These are phyloP conservation scores for Plasmodium berghei DNA, from an alignment of 169 alveolate species.

Conservation along the genomic window DNA sequence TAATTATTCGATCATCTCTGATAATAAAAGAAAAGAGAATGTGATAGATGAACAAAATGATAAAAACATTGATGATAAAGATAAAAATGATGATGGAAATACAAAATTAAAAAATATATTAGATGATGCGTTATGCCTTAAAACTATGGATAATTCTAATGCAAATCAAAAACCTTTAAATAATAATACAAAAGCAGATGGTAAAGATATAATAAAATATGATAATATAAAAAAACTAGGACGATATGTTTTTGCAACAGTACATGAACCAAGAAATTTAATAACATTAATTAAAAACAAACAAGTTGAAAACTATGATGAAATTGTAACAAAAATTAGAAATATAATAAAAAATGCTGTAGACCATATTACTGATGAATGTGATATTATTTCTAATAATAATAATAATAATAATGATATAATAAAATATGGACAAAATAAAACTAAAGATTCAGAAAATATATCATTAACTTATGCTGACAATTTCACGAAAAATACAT, in stretches of 20 bases:
- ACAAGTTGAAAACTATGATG: slow-evolving; percentile 33
- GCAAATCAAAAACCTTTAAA: not conserved
- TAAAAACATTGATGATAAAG: not conserved
- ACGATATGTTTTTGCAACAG: slow-evolving; percentile 64
- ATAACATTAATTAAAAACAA: slow-evolving; percentile 41
- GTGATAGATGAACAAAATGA: slow-evolving; percentile 2
- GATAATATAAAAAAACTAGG: slow-evolving; percentile 57
- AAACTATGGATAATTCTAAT: not conserved
- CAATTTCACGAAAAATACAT: not conserved
- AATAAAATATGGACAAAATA: not conserved
- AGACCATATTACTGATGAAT: not conserved
- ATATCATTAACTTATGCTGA: not conserved
- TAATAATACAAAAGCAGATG: not conserved
- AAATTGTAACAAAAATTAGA: slow-evolving; percentile 31
- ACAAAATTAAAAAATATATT: not conserved
- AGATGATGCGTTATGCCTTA: not conserved
- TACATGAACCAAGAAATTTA: slow-evolving; percentile 74
- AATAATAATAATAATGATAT: not conserved
- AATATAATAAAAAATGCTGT: slow-evolving; percentile 23
- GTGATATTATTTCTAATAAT: not conserved
- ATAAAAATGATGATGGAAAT: not conserved
- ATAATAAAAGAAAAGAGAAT: not conserved
- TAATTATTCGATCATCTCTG: slow-evolving; percentile 4
- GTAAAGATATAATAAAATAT: slow-evolving; percentile 27
- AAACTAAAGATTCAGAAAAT: not conserved